Evolutionary conservation across 2,329 filamentous ascomycete genomes (phyloP).

Genomic region (Ophiosphaerella korrae): DNA sequence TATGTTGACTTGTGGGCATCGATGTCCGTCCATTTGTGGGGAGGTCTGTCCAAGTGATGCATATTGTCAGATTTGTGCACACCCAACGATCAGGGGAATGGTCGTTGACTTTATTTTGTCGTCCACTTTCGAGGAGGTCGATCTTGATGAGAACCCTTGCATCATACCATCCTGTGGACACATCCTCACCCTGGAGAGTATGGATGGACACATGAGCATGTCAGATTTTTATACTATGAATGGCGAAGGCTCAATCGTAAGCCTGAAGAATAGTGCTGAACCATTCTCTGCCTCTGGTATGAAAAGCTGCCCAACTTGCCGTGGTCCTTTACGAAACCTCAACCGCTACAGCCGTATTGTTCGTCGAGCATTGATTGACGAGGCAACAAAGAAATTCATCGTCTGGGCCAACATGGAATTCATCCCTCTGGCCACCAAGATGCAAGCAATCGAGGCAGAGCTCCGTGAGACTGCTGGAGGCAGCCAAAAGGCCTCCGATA

Average conservation of each 20-base stretch:
- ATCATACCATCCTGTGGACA: too few relatives aligned
- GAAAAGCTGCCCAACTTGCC: background rate
- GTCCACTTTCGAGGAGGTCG: too few relatives aligned
- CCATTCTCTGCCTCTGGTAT: background rate
- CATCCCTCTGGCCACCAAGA: background rate
- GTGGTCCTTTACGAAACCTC: background rate
- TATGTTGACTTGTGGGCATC: too few relatives aligned
- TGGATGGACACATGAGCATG: background rate
- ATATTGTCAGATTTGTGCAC: too few relatives aligned
- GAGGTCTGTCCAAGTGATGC: too few relatives aligned
- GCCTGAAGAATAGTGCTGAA: background rate
- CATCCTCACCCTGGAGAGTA: too few relatives aligned
- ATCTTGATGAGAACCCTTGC: too few relatives aligned
- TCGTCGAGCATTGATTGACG: background rate
- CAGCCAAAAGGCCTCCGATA: too few relatives aligned
- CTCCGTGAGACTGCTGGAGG: slow-evolving; percentile 17
- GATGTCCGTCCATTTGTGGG: too few relatives aligned
- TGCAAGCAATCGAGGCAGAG: background rate
- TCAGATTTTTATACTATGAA: background rate
- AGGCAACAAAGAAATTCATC: background rate
- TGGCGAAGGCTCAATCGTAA: background rate
- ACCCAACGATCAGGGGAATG: too few relatives aligned
- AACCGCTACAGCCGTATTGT: background rate
- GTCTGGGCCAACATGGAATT: background rate
- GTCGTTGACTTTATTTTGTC: too few relatives aligned